Conservation (phyloP, 1,284 basidiomycete species). For the Phellopilus nigrolimitatus region DNA sequence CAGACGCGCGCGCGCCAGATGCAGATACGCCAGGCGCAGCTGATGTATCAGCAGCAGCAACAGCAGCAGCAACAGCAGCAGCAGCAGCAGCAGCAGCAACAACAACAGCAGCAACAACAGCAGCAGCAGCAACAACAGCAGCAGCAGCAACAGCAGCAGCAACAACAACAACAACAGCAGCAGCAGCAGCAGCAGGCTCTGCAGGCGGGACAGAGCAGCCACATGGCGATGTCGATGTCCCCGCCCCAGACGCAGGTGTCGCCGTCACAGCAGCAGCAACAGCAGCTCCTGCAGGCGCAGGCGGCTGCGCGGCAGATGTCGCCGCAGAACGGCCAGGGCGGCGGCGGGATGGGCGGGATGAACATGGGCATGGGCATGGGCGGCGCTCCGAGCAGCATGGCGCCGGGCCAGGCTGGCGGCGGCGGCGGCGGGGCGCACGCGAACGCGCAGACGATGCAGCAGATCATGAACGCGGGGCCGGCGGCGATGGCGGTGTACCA, state of each 20-base stretch:
- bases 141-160: conserved; percentile 8
- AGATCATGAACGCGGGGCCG: conserved; percentile 29
- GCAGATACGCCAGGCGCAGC: conserved; percentile 40
- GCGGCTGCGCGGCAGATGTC: conserved; percentile 38
- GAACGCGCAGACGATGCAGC: conserved; percentile 17
- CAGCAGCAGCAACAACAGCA: conserved; percentile 28
- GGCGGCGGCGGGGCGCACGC: conserved; percentile 21
- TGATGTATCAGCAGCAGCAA: conserved; percentile 28
- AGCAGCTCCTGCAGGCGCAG: conserved; percentile 15
- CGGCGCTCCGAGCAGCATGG: conserved; percentile 5
- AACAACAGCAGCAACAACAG: conserved; percentile 1
- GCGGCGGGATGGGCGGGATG: conserved; percentile 18
- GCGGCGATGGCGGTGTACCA: conserved; percentile 41
- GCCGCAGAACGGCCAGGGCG: conserved; percentile 28
- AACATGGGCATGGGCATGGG: conserved; percentile 7
- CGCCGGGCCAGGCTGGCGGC: background rate
- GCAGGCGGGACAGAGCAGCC: conserved; percentile 21
- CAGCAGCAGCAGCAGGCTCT: conserved; percentile 30
- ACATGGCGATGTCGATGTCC: conserved; percentile 23
- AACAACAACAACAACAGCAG: conserved; percentile 34
- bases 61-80: conserved; percentile 16
- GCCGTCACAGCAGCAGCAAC: conserved; percentile 30
- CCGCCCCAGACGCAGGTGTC: conserved; percentile 23
- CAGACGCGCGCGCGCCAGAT: conserved; percentile 40
- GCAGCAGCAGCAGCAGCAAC: conserved; percentile 4